A percentile compares a stretch with the other conserved stretches of the same genome.
phyloP scores from a whole-genome alignment of 1,284 basidiomycete species.

The Stereum hirsutum region DNA sequence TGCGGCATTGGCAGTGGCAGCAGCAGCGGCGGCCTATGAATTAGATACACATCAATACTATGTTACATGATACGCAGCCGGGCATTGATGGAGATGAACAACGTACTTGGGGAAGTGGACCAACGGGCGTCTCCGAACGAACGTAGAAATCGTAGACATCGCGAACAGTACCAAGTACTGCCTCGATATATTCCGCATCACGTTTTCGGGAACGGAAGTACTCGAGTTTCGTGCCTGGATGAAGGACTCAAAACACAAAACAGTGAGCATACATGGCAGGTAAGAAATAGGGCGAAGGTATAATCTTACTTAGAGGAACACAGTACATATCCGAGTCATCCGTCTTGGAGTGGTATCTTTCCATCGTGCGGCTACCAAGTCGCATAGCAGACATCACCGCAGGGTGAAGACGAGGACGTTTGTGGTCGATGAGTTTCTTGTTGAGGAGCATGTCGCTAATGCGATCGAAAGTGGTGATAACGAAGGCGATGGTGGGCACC shows the following conservation, averaged over 20 bases:
- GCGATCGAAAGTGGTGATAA: constrained; percentile 25
- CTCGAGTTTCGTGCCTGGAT: constrained; percentile 20
- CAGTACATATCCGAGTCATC: constrained; percentile 17
- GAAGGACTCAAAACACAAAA: constrained; percentile 17
- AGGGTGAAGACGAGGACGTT: constrained; percentile 8
- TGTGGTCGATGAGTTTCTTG: background rate
- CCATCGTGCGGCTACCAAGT: constrained; percentile 18
- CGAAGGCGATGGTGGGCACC: constrained; percentile 18
- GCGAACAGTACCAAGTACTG: constrained; percentile 11
- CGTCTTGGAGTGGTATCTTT: constrained; percentile 20
- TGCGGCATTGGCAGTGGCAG: constrained; percentile 2
- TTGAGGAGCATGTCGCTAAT: constrained; percentile 15
- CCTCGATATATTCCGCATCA: constrained; percentile 18
- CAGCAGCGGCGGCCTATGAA: background rate
- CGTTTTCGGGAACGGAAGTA: constrained; percentile 21
- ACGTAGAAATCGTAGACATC: constrained; percentile 6
- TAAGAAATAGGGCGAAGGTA: background rate
- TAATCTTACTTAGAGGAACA: constrained; percentile 20
- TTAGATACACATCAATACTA: background rate
- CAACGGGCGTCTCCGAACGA: background rate
- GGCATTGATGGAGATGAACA: background rate
- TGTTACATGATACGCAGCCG: background rate
- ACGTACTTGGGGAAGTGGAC: background rate
- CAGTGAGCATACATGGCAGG: background rate
- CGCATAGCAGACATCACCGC: constrained; percentile 10